Evolutionary conservation across 2,329 filamentous ascomycete genomes (phyloP).

Genomic region (Aspergillus pseudoterreus): DNA sequence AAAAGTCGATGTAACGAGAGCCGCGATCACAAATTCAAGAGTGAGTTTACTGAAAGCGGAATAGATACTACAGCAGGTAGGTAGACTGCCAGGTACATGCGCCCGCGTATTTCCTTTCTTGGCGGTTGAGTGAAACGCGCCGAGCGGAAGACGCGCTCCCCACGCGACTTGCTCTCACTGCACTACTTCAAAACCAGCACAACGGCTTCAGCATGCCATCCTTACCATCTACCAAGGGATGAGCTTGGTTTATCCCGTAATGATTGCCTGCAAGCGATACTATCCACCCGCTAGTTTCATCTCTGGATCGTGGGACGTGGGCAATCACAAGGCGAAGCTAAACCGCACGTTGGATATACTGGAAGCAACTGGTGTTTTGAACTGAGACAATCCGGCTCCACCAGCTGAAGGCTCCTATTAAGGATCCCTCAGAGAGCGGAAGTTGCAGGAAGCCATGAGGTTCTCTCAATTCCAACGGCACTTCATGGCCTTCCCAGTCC

Average conservation of each 20-base stretch:
- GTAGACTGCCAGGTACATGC: neutral
- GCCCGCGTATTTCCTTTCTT: neutral
- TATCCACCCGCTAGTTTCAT: neutral
- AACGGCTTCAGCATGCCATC: neutral
- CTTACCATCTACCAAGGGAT: neutral
- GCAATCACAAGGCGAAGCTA: neutral
- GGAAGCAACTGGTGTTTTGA: slow-evolving; percentile 7
- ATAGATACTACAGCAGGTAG: neutral
- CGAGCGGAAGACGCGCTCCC: neutral
- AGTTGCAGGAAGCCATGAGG: neutral
- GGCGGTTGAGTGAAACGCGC: slow-evolving; percentile 2
- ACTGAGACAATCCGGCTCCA: slow-evolving; percentile 9
- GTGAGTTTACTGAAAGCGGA: neutral
- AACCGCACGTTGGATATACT: neutral
- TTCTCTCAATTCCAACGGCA: too few species aligned
- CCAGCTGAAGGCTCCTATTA: neutral
- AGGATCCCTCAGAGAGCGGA: slow-evolving; percentile 1
- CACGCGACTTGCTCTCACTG: neutral
- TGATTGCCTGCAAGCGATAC: neutral
- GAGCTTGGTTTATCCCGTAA: neutral
- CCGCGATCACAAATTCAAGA: neutral
- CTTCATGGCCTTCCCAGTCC: too few species aligned
- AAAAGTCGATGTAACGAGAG: neutral
- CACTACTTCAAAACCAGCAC: too few species aligned
- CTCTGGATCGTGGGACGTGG: neutral